Base-by-base conservation (phyloP, 1,139 yeast species). In the Hansenula lynferdii region DNA sequence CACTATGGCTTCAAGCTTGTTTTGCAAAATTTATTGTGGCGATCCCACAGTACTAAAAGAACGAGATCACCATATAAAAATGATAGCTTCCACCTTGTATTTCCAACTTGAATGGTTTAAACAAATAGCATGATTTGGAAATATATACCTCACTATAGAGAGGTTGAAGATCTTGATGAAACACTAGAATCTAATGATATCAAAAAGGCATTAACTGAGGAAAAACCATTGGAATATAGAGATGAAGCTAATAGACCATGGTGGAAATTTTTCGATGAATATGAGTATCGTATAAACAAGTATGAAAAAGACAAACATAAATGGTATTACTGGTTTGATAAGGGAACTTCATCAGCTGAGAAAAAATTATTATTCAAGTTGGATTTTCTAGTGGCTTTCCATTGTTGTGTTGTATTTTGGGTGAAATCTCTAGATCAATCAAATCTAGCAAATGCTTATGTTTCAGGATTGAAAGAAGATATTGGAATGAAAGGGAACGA, bases 251-350 rank as follows among this genome's bases (percentile, higher is more conserved):
- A 68, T 45, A 68, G 84, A 37, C 69, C 69, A 37, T 78, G 85
- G 84, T 78, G 72, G 70, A 73, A 70, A 38, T 77, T 74, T 50
- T 78, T 73, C 47, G 78, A 77, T 53, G 84, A 77, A 52, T 76
- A 72, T 48, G 84, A 78, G 51, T 78, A 77, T 51, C 62, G 85
- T 40, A 59, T 67, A 30, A 68, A 62, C 41, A 60, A 60, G 25
- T 49, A 54, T 3, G 51, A 61, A 21, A 63, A 70, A 31, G 42
- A 54, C 3, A 56, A 57, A 24, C 72, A 73, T 43, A 72, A 70
- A 50, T 79, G 82, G 81, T 80, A 69, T 57, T 67, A 72, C 38
- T 80, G 87, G 87, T 80, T 75, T 52, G 76, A 76, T 47, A 75
- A 72, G 23, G 66, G 62, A 41, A 79, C 72, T 44, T 67, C 85